phyloP scores from a whole-genome alignment of 2,329 filamentous ascomycete genomes.

The Phoma sp. region DNA sequence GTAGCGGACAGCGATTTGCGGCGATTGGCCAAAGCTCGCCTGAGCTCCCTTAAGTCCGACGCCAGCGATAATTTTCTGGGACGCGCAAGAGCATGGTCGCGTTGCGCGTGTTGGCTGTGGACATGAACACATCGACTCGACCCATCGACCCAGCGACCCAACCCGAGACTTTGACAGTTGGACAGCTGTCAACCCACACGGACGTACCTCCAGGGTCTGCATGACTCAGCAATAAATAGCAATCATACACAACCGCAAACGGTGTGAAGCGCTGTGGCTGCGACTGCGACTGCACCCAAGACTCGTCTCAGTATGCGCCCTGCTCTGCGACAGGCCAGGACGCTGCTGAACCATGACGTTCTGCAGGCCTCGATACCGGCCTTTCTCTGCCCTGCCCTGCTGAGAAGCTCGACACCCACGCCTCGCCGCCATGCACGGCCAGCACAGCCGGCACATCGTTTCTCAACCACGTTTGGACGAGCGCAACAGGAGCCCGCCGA shows the following conservation, averaged over 20 bases:
- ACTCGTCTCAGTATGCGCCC: constrained; percentile 37
- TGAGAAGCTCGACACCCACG: constrained; percentile 24
- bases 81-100: constrained; percentile 12
- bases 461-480: constrained; percentile 32
- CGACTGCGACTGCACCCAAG: too few species aligned
- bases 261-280: background rate
- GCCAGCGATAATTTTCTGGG: constrained; percentile 30
- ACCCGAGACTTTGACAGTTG: background rate
- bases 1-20: constrained; percentile 18
- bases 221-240: constrained; percentile 3
- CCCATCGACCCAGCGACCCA: background rate
- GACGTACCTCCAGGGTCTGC: background rate
- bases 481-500: constrained; percentile 23
- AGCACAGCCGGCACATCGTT: constrained; percentile 21
- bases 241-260: background rate
- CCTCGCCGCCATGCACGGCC: constrained; percentile 15
- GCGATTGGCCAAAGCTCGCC: constrained; percentile 24
- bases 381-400: constrained; percentile 46
- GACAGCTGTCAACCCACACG: constrained; percentile 11
- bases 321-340: constrained; percentile 37
- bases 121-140: too few species aligned
- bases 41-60: constrained; percentile 12
- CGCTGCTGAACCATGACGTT: constrained; percentile 33
- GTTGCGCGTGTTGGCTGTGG: background rate
- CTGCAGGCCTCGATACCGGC: constrained; percentile 35